phyloP scores from a whole-genome alignment of 495 filamentous ascomycete genomes.

The Aspergillus saccharolyticus region DNA sequence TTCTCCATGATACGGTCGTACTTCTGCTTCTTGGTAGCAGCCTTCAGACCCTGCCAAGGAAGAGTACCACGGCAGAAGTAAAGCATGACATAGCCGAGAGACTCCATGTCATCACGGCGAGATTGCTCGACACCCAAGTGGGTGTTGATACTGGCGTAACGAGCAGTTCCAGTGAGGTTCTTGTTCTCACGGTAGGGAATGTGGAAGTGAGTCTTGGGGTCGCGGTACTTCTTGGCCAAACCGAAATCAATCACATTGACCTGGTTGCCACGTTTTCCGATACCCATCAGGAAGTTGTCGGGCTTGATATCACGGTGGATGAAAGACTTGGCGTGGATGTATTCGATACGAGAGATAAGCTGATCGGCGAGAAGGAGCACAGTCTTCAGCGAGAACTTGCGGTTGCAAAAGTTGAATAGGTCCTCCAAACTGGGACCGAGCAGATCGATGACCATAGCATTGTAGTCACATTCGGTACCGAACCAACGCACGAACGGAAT shows the following conservation, averaged over 20 bases:
- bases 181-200: conserved; percentile 99
- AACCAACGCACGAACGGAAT: conserved; percentile 99
- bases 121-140: conserved; percentile 99
- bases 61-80: conserved; percentile 99
- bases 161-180: conserved; percentile 98
- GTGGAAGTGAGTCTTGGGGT: conserved; percentile 99
- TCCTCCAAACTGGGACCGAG: conserved; percentile 97
- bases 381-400: conserved; percentile 99
- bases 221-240: conserved; percentile 99
- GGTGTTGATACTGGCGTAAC: conserved; percentile 99
- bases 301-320: conserved; percentile 99
- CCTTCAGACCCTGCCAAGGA: conserved; percentile 98
- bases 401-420: conserved; percentile 99
- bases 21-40: conserved; percentile 99
- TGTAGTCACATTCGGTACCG: conserved; percentile 99
- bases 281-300: conserved; percentile 99
- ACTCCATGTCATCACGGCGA: conserved; percentile 99
- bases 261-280: conserved; percentile 99
- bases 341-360: conserved; percentile 98
- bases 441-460: conserved; percentile 99
- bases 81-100: conserved; percentile 98
- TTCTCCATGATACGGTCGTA: conserved; percentile 99
- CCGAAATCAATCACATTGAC: conserved; percentile 99
- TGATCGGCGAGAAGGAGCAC: conserved; percentile 96
- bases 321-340: conserved; percentile 99